A percentile compares a stretch with the other conserved stretches of the same genome.
Conservation (phyloP, 345 rosid genomes). For the Eucalyptus urophylla region DNA sequence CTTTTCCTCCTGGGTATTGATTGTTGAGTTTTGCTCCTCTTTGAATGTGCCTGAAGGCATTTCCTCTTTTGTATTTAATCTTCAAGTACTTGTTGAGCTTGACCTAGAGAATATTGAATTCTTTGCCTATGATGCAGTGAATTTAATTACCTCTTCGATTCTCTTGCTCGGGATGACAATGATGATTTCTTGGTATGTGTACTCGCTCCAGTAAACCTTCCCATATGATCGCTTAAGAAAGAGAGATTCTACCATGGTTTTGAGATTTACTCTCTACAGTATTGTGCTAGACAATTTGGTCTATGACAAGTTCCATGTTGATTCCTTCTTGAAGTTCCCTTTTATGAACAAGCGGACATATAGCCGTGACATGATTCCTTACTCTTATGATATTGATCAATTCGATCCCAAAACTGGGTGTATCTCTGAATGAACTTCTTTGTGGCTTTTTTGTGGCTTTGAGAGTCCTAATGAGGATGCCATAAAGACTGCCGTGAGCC, state of each 20-base stretch:
- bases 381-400: too few relatives aligned
- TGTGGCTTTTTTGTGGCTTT: too few relatives aligned
- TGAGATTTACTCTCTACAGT: neutral
- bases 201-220: neutral
- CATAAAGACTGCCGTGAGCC: too few relatives aligned
- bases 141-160: neutral
- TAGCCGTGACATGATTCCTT: too few relatives aligned
- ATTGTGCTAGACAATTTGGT: neutral
- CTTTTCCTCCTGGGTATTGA: neutral
- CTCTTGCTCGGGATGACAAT: neutral
- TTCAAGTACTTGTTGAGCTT: neutral
- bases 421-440: too few relatives aligned
- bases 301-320: neutral
- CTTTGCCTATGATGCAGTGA: neutral
- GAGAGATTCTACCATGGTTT: neutral
- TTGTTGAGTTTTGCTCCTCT: neutral
- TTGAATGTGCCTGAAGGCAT: neutral
- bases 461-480: too few relatives aligned
- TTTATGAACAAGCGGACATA: neutral
- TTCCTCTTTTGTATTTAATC: neutral
- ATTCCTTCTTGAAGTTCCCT: neutral
- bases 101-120: neutral
- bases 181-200: neutral
- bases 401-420: too few relatives aligned
- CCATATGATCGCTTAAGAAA: neutral